Percentiles rank a stretch among this genome's conserved stretches.
These are phyloP conservation scores for Nannochloropsis oceanica DNA, from an alignment of 108 stramenopile species.

Conservation along the genomic window DNA sequence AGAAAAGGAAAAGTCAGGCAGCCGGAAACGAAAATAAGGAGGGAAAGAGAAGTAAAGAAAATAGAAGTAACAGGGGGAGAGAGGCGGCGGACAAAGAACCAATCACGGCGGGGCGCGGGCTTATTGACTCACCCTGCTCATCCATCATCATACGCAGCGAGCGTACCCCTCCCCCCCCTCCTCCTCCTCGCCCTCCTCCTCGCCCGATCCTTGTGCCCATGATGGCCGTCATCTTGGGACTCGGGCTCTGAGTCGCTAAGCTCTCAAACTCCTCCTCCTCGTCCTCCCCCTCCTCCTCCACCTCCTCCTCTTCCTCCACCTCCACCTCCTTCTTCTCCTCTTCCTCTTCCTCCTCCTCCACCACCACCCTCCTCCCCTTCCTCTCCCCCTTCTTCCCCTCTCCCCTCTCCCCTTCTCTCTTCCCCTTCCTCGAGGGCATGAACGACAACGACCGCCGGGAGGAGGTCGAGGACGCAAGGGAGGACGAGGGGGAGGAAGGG, in stretches of 20 bases:
- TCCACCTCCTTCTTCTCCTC: no score
- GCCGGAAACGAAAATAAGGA: not conserved
- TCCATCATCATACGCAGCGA: not conserved
- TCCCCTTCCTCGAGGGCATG: no score
- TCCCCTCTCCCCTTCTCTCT: no score
- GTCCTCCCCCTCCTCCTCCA: not conserved
- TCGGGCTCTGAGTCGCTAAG: not conserved
- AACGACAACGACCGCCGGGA: no score
- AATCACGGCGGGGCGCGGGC: not conserved
- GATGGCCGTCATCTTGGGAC: not conserved
- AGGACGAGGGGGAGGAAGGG: not conserved
- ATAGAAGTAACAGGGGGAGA: not conserved
- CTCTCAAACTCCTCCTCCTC: not conserved
- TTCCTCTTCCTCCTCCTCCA: not conserved
- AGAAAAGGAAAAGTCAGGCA: not conserved
- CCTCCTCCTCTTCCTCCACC: not conserved
- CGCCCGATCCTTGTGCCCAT: no score
- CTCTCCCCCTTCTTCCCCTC: no score
- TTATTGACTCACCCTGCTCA: not conserved
- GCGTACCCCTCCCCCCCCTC: not conserved
- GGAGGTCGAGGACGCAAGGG: not conserved
- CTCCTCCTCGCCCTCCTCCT: not conserved
- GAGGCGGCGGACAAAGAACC: no score
- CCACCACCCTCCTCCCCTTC: no score
- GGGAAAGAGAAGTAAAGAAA: not conserved